Percentiles rank a stretch among this genome's conserved stretches.
These are phyloP conservation scores for Wickerhamomyces ciferrii DNA, from an alignment of 805 yeast species.

Conservation along the genomic window DNA sequence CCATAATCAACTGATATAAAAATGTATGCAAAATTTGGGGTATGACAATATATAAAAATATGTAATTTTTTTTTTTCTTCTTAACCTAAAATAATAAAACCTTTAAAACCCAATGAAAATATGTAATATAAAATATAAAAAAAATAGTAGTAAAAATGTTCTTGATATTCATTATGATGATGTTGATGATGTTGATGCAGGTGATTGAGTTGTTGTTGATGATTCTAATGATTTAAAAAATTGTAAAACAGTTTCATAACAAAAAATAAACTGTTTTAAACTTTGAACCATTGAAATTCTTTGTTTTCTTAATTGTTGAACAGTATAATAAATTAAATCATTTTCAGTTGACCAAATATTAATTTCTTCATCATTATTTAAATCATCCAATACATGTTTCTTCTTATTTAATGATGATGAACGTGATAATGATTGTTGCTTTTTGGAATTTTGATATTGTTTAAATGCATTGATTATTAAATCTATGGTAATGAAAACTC, in stretches of 20 bases:
- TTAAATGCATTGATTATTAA: constrained; percentile 17
- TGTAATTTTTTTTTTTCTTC: too few species aligned
- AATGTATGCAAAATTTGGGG: too few species aligned
- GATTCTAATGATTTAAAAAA: constrained; percentile 13
- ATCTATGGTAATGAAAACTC: constrained; percentile 76
- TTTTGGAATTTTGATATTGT: neutral
- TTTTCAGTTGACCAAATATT: constrained; percentile 35
- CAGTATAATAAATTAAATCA: constrained; percentile 56
- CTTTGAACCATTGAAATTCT: constrained; percentile 77
- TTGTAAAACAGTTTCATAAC: constrained; percentile 51
- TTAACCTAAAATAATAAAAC: too few species aligned
- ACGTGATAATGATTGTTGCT: neutral
- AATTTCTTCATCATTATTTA: constrained; percentile 14
- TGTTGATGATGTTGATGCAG: too few species aligned
- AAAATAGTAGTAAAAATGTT: too few species aligned
- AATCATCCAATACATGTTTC: constrained; percentile 1
- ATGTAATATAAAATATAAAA: too few species aligned
- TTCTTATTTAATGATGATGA: neutral
- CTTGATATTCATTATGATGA: too few species aligned
- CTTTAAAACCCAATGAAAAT: too few species aligned
- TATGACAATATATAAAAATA: too few species aligned
- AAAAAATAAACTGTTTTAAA: constrained; percentile 61
- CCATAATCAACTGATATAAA: too few species aligned
- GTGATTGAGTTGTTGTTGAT: neutral
- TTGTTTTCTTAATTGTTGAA: constrained; percentile 61